Evolutionary conservation across 2,329 filamentous ascomycete species (phyloP).

Genomic region (Paramyrothecium roridum): DNA sequence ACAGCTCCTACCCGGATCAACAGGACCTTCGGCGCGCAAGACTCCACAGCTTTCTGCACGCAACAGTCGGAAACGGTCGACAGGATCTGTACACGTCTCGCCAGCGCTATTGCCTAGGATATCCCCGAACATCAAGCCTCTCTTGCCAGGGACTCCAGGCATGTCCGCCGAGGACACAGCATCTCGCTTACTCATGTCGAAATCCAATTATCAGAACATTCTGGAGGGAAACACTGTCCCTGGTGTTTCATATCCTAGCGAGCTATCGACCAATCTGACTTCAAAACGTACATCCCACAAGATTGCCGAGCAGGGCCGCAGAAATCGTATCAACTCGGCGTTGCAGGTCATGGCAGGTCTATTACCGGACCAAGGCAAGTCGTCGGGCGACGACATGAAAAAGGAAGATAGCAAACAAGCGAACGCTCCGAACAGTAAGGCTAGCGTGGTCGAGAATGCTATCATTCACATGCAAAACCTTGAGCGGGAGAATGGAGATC

Average conservation of each 20-base stretch:
- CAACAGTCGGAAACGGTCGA: conserved; percentile 67
- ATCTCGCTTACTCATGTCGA: conserved; percentile 79
- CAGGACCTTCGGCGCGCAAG: conserved; percentile 43
- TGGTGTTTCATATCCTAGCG: conserved; percentile 85
- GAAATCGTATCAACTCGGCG: conserved; percentile 93
- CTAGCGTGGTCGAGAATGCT: conserved; percentile 94
- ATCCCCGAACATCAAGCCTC: conserved; percentile 89
- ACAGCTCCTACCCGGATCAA: conserved; percentile 52
- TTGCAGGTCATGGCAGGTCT: conserved; percentile 87
- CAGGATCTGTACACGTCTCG: conserved; percentile 73
- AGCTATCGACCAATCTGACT: conserved; percentile 87
- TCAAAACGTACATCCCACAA: conserved; percentile 98
- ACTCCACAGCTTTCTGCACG: conserved; percentile 56
- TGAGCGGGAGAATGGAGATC: conserved; percentile 67
- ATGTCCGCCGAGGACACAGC: conserved; percentile 57
- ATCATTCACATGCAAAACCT: conserved; percentile 92
- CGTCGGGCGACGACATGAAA: conserved; percentile 41
- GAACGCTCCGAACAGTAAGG: conserved; percentile 77
- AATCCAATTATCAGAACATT: conserved; percentile 98
- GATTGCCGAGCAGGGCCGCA: conserved; percentile 90
- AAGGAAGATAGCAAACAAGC: conserved; percentile 31
- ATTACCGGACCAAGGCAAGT: conserved; percentile 58
- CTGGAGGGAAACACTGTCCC: conserved; percentile 89
- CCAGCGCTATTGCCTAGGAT: conserved; percentile 86
- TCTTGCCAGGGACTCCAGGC: conserved; percentile 63